Base-by-base conservation (phyloP, 345 rosid genomes). In the Eucalyptus urophylla region DNA sequence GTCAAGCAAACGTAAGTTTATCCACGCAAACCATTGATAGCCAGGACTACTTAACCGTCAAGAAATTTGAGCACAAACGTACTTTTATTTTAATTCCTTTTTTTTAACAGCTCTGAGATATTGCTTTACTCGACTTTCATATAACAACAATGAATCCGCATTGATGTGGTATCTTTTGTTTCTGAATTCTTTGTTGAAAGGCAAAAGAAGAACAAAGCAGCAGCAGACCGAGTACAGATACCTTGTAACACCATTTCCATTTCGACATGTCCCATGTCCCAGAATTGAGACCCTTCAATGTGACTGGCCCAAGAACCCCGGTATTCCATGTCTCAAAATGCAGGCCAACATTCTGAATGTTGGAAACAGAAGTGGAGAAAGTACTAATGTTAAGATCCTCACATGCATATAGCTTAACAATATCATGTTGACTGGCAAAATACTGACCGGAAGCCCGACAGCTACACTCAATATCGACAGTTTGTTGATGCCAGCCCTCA, bases 161-260 rank as follows among this genome's bases (percentile, higher is more conserved):
- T 76, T 37, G 15, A 76, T 76, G 22, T 21, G 83, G 83, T 16
- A 19, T 76, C 83, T 76, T 76, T 76, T 76, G 83, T 6, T 76
- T 40, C 83, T 76, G 45, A 37, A 19, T 19, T 21, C 21, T 76
- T 76, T 76, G 14, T 21, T 37, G 47, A 37, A 76, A 76, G 4
- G 83, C 47, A 22, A 21, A 76, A 76, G 83, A 76, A 76, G 14
- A 19, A 37, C 24, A 37, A 72, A 72, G 87, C 21, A 50, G 47
- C 87, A 51, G 43, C 45, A 5, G 43, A 33, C 44, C 1, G 16
- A 25, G 44, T 92, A 89, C 92, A 86, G 94, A 88, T 76, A 98
- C 99, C 99, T 97, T 97, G 92, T 98, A 96, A 45, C 96, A 90
- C 99, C 99, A 97, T 90, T 95, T 96, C 95, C 96, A 96, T 93